phyloP scores from a whole-genome alignment of 164 flowering plant genomes.

The Magnolia sinica region DNA sequence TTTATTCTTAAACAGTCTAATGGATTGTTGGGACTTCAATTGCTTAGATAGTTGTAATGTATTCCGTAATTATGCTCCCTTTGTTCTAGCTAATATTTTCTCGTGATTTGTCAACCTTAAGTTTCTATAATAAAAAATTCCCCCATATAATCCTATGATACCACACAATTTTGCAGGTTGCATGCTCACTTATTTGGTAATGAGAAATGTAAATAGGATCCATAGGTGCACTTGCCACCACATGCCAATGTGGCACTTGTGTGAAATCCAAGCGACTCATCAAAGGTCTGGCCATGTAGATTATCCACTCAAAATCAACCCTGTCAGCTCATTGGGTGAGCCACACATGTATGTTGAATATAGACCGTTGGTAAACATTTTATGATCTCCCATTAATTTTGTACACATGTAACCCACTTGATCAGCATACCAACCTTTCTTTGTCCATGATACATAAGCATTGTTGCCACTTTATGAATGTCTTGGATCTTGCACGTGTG shows the following conservation, averaged over 20 bases:
- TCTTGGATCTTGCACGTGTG: background rate
- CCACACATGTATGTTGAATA: background rate
- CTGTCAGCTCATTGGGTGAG: background rate
- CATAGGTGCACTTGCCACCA: background rate
- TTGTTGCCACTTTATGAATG: background rate
- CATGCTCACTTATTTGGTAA: background rate
- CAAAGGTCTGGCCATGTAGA: no score
- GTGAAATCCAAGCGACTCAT: background rate
- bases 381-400: background rate
- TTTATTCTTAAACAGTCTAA: conserved; percentile 1
- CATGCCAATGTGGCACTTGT: background rate
- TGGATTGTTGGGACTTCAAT: background rate
- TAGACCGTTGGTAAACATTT: background rate
- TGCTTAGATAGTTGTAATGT: background rate
- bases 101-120: background rate
- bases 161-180: background rate
- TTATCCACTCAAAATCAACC: background rate
- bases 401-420: background rate
- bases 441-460: background rate
- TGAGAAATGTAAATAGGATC: background rate
- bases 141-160: background rate
- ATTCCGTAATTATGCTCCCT: background rate
- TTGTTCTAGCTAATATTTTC: background rate
- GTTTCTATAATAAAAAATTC: background rate
- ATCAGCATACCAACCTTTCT: background rate